phyloP scores from a whole-genome alignment of 768 basidiomycete genomes.

The Macrolepiota fuliginosa region DNA sequence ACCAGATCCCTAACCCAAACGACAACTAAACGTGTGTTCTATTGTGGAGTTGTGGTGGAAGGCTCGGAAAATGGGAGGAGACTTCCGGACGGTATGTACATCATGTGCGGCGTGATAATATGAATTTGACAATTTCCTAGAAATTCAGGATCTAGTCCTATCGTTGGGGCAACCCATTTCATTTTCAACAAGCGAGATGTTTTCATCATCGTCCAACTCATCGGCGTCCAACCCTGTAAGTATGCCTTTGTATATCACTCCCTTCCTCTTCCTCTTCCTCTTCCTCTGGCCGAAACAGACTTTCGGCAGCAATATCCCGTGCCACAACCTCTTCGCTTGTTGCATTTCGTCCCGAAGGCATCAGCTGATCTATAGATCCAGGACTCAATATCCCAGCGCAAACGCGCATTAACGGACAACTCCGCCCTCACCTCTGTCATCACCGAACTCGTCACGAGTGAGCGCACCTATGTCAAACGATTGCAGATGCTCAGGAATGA shows the following conservation, averaged over 20 bases:
- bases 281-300: not conserved
- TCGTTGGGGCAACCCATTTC: slow-evolving; percentile 71
- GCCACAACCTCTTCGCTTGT: not conserved
- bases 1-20: slow-evolving; percentile 34
- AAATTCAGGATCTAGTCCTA: slow-evolving; percentile 75
- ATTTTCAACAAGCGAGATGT: slow-evolving; percentile 43
- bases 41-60: slow-evolving; percentile 89
- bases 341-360: not conserved
- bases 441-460: slow-evolving; percentile 86
- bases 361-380: slow-evolving; percentile 16
- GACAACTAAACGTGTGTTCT: slow-evolving; percentile 79
- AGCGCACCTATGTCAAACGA: slow-evolving; percentile 84
- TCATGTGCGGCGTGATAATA: not conserved
- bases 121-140: slow-evolving; percentile 33
- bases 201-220: slow-evolving; percentile 39
- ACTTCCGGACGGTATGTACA: slow-evolving; percentile 58
- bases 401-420: slow-evolving; percentile 62
- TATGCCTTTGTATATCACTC: slow-evolving; percentile 9
- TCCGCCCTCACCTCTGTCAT: slow-evolving; percentile 71
- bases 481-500: slow-evolving; percentile 80
- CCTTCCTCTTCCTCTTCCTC: slow-evolving; percentile 1
- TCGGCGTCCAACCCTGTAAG: slow-evolving; percentile 39
- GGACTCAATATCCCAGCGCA: slow-evolving; percentile 43
- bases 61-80: slow-evolving; percentile 68
- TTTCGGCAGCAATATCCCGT: not conserved